These are phyloP conservation scores for Melaleuca alternifolia DNA, from an alignment of 345 rosid genomes.

Conservation along the genomic window DNA sequence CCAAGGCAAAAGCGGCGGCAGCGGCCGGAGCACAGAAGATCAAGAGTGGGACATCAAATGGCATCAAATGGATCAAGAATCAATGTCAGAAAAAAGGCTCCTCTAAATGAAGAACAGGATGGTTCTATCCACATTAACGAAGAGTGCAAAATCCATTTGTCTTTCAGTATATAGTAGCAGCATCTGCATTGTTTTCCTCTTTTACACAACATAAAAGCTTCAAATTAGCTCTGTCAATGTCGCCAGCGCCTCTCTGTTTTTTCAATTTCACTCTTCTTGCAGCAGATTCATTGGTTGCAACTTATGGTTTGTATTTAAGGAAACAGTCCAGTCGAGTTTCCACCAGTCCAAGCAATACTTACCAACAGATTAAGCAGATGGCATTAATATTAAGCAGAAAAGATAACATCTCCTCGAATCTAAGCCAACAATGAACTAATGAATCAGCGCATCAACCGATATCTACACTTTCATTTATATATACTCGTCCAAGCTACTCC, in stretches of 20 bases:
- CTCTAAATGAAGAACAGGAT: neutral
- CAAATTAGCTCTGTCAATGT: neutral
- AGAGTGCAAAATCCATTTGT: neutral
- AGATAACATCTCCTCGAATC: neutral
- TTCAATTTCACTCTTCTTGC: neutral
- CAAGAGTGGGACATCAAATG: slow-evolving; percentile 21
- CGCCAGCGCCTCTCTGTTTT: neutral
- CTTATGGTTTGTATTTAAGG: neutral
- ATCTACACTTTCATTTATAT: slow-evolving; percentile 1
- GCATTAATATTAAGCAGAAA: neutral
- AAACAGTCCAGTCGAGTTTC: neutral
- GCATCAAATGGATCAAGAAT: slow-evolving; percentile 61
- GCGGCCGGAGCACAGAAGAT: slow-evolving; percentile 22
- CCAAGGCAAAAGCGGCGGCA: slow-evolving; percentile 34
- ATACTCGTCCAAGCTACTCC: neutral
- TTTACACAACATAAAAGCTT: neutral
- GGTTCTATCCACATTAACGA: neutral
- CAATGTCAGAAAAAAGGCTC: slow-evolving; percentile 33
- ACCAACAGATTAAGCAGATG: neutral
- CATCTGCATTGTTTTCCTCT: neutral
- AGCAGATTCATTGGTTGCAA: neutral
- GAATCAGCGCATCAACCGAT: slow-evolving; percentile 17
- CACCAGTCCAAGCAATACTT: neutral
- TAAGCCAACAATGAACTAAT: neutral
- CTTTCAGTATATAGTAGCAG: neutral